Evolutionary conservation across 441 rosid species (phyloP), one percentile per base, ranked within the genome.

Genomic region (Hura crepitans): DNA sequence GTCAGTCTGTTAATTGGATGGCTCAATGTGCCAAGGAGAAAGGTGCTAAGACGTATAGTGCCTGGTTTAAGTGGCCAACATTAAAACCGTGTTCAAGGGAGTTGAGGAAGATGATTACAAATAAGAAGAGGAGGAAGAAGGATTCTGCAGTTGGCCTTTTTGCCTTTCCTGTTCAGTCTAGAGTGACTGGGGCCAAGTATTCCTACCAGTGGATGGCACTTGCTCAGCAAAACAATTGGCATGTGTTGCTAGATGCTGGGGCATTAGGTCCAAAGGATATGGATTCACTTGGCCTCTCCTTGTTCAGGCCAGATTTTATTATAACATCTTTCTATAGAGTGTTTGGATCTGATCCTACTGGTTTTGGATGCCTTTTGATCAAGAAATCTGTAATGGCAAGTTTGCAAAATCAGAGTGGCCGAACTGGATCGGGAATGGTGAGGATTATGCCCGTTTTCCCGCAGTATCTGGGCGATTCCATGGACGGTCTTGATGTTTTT

Each of bases 131-230:
- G 85, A 86, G 93, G 82, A 93, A 93, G 87, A 91, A 88, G 83
- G 96, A 88, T 78, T 88, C 95, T 2, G 97, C 97, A 1, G 85
- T 78, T 23, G 98, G 97, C 15, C 72, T 93, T 73, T 93, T 93
- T 78, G 98, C 89, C 77, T 93, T 93, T 72, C 98, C 97, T 0
- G 98, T 87, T 14, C 98, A 93, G 77, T 91, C 97, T 42, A 82
- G 98, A 43, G 98, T 93, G 49, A 89, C 97, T 0, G 98, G 98
- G 15, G 77, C 95, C 3, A 93, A 93, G 79, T 93, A 93, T 74
- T 93, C 98, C 0, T 93, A 93, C 72, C 98, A 93, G 37, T 93
- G 98, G 98, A 93, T 93, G 98, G 96, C 97, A 23, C 79, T 89
- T 54, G 98, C 98, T 68, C 98, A 93, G 79, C 98, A 91, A 79